phyloP scores from a whole-genome alignment of 805 yeast species.

The Candida coquimbonensis region DNA sequence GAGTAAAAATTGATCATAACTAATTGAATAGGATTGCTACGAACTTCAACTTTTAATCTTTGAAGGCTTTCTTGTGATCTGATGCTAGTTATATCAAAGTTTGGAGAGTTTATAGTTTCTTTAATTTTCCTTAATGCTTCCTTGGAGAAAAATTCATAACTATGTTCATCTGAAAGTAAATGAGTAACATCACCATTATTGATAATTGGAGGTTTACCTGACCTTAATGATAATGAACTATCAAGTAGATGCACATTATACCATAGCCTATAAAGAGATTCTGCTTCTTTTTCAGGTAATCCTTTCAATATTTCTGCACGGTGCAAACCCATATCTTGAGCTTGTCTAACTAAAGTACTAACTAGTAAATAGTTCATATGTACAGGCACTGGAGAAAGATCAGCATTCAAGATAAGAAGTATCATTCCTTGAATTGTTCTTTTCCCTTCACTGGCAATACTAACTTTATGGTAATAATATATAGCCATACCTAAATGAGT shows the following conservation, averaged over 20 bases:
- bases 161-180: constrained; percentile 1
- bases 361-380: constrained; percentile 37
- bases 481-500: constrained; percentile 33
- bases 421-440: constrained; percentile 46
- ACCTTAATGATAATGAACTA: constrained; percentile 34
- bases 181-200: constrained; percentile 30
- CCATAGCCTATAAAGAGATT: constrained; percentile 38
- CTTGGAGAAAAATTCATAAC: constrained; percentile 8
- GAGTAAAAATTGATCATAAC: constrained; percentile 8
- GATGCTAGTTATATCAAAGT: not conserved
- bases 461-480: constrained; percentile 45
- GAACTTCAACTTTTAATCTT: not conserved
- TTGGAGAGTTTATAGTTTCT: not conserved
- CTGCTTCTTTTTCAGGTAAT: constrained; percentile 30
- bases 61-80: not conserved
- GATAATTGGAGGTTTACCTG: constrained; percentile 44
- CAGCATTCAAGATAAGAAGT: constrained; percentile 34
- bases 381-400: constrained; percentile 27
- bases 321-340: constrained; percentile 53
- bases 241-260: constrained; percentile 43
- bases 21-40: constrained; percentile 5
- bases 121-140: constrained; percentile 6
- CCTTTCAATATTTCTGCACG: constrained; percentile 37
- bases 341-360: constrained; percentile 43
- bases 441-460: constrained; percentile 44